Evolutionary conservation across 192 early-diverging fungal genomes (phyloP), one percentile per base, ranked within the genome.

Genomic region (Phlyctochytrium bullatum): DNA sequence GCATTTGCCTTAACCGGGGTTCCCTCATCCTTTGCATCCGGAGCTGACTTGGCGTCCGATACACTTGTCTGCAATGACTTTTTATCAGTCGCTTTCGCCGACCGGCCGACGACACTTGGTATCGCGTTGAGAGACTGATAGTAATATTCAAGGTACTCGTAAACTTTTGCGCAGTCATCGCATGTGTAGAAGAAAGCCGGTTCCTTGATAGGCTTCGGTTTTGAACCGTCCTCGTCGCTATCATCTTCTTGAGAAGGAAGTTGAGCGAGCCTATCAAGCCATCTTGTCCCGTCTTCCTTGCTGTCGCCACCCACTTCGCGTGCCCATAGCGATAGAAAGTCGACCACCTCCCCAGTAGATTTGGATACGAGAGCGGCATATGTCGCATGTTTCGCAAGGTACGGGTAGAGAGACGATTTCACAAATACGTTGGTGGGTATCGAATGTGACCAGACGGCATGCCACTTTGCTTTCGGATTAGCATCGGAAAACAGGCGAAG

Each of bases 161-260:
- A 29, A 3, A 33, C 56, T 53, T 75, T 75, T 27, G 3, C 2
- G 50, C 47, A 34, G 23, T 75, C 73, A 51, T 61, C 73, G 47
- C 68, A 69, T 16, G 73, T 75, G 36, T 75, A 75, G 27, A 52
- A 36, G 29, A 74, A 67, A 3, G 65, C 67, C 54, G 30, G 14
- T 27, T 47, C 47, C 34, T 59, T 50, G 34, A 20, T 34, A 17
- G 17, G n/a, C 61, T 62, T 23, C 62, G 27, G 4, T 10, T 56
- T 16, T 16, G 25, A 6, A 66, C 20, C 20, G 40, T 47, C 40
- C 40, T 47, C 20, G 40, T 47, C 40, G 10, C 20, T 47, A 47
- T n/a, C n/a, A 47, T 20, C 40, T 47, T 20, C 40, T 47, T 47
- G 10, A 6, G 10, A 47, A 47, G 6, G 10, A 47, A 14, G 40